Conservation (phyloP, 345 rosid genomes). For the Eutrema heterophyllum region DNA sequence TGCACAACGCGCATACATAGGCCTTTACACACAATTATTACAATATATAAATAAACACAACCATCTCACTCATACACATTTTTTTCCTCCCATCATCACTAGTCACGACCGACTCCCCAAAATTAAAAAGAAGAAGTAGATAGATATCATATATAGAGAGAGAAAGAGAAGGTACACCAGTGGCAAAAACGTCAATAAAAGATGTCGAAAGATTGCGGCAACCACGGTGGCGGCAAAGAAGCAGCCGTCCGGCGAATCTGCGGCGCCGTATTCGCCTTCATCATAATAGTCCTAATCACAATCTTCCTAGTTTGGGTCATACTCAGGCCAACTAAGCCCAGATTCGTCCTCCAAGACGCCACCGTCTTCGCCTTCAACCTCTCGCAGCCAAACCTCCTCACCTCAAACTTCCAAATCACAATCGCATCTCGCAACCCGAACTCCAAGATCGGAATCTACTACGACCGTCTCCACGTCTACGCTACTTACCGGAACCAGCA, state of each 20-base stretch:
- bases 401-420: conserved; percentile 79
- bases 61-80: conserved; percentile 11
- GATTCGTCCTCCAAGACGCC: conserved; percentile 85
- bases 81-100: conserved; percentile 19
- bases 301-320: conserved; percentile 79
- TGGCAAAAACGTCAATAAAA: conserved; percentile 26
- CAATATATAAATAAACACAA: conserved; percentile 22
- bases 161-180: neutral
- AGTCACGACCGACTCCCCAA: too few species aligned
- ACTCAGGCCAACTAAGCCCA: conserved; percentile 73
- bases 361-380: conserved; percentile 84
- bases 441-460: conserved; percentile 76
- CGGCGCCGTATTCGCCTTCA: conserved; percentile 44
- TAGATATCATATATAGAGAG: neutral
- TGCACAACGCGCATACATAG: conserved; percentile 9
- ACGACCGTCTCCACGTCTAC: conserved; percentile 70
- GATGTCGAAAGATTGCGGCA: conserved; percentile 36
- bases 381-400: conserved; percentile 62
- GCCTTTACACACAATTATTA: neutral
- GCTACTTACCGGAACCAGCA: conserved; percentile 77
- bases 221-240: conserved; percentile 34
- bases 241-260: conserved; percentile 22
- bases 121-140: neutral
- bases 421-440: conserved; percentile 75
- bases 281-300: conserved; percentile 44